Evolutionary conservation across 768 basidiomycete genomes (phyloP).

Genomic region (Omphalotus guepiniiformis): DNA sequence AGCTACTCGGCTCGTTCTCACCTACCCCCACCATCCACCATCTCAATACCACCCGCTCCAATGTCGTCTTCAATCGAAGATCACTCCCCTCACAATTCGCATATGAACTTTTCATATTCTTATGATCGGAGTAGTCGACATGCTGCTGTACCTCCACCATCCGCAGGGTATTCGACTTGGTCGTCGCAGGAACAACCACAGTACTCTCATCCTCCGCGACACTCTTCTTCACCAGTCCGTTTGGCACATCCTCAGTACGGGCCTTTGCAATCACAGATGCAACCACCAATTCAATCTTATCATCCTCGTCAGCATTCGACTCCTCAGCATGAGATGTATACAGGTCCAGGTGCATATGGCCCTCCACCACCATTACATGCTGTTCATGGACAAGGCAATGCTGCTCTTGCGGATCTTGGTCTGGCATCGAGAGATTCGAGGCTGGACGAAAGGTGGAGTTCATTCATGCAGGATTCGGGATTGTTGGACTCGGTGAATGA

Average conservation of each 20-base stretch:
- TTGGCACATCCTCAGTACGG: slow-evolving; percentile 7
- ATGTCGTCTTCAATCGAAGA: slow-evolving; percentile 3
- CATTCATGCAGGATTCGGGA: slow-evolving; percentile 58
- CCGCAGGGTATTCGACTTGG: neutral
- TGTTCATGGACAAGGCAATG: slow-evolving; percentile 17
- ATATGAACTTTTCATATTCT: slow-evolving; percentile 9
- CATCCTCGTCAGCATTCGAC: slow-evolving; percentile 9
- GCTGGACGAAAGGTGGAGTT: slow-evolving; percentile 55
- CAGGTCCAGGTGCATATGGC: slow-evolving; percentile 8
- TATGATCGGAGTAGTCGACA: slow-evolving; percentile 9
- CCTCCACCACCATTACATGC: neutral
- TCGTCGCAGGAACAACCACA: neutral
- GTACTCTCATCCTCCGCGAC: slow-evolving; percentile 4
- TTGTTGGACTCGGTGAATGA: slow-evolving; percentile 29
- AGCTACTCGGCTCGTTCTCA: neutral
- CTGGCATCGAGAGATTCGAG: slow-evolving; percentile 52
- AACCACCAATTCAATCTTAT: neutral
- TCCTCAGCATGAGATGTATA: slow-evolving; percentile 17
- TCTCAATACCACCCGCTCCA: slow-evolving; percentile 7
- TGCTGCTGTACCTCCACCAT: slow-evolving; percentile 1
- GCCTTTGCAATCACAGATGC: neutral
- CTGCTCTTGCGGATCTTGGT: slow-evolving; percentile 57
- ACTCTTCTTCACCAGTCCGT: slow-evolving; percentile 6
- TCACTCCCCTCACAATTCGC: neutral
- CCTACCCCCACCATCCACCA: neutral